Evolutionary conservation across 257 asterid genomes (phyloP).

Genomic region (Fraxinus cuspidata): DNA sequence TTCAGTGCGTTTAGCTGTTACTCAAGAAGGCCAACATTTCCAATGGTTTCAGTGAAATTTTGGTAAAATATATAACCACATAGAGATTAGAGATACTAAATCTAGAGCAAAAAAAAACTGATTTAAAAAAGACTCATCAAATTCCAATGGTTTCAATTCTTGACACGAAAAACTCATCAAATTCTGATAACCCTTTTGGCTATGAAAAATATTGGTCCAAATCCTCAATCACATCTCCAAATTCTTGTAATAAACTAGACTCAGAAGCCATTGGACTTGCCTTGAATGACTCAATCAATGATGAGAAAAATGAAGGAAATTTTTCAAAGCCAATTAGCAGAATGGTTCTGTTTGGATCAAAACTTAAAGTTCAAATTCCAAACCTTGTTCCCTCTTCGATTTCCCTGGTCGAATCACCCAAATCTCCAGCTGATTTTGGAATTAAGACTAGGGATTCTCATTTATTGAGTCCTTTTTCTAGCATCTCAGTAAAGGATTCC

Average conservation of each 20-base stretch:
- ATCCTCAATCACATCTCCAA: slow-evolving; percentile 7
- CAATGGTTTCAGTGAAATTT: slow-evolving; percentile 27
- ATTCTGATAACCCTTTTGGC: slow-evolving; percentile 51
- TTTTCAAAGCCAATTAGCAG: slow-evolving; percentile 48
- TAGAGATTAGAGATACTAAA: slow-evolving; percentile 32
- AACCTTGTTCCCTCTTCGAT: slow-evolving; percentile 21
- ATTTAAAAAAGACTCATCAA: too few relatives aligned
- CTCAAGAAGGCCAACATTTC: slow-evolving; percentile 31
- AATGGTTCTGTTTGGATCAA: slow-evolving; percentile 71
- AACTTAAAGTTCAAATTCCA: slow-evolving; percentile 76
- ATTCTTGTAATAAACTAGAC: slow-evolving; percentile 31
- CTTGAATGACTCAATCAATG: slow-evolving; percentile 53
- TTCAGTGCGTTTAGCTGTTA: slow-evolving; percentile 26
- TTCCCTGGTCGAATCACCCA: slow-evolving; percentile 49
- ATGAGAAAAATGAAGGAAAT: slow-evolving; percentile 23
- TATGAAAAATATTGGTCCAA: slow-evolving; percentile 34
- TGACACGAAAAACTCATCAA: slow-evolving; percentile 48
- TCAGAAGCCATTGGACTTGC: slow-evolving; percentile 75
- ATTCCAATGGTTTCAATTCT: too few relatives aligned
- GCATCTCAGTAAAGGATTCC: slow-evolving; percentile 36
- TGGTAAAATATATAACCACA: neutral
- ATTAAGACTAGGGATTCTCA: slow-evolving; percentile 65
- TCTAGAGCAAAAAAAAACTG: slow-evolving; percentile 65
- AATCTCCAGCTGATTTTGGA: slow-evolving; percentile 83
- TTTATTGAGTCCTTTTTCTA: too few relatives aligned